These are phyloP conservation scores for Hypocreales sp. DNA, from an alignment of 2,329 filamentous ascomycete genomes.

Conservation along the genomic window DNA sequence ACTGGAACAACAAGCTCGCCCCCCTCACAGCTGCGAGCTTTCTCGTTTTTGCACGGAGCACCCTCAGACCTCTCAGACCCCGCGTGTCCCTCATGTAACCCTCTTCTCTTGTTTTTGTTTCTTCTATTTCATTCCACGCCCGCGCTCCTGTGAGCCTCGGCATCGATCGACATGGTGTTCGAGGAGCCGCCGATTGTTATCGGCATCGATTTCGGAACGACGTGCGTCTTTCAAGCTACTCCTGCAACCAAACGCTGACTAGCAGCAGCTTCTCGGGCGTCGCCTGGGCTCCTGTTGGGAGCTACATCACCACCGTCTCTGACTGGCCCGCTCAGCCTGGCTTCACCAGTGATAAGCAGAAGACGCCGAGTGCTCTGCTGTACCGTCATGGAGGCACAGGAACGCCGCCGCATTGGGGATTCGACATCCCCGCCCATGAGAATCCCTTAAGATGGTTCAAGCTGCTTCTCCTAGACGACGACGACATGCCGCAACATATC, in stretches of 20 bases:
- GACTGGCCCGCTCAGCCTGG: constrained; percentile 11
- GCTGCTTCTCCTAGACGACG: constrained; percentile 17
- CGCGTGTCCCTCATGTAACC: too few species aligned
- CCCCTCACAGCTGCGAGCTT: too few species aligned
- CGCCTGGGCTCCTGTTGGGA: constrained; percentile 17
- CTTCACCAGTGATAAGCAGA: constrained; percentile 13
- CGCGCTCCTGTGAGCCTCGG: too few species aligned
- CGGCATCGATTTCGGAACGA: constrained; percentile 31
- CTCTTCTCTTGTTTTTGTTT: too few species aligned
- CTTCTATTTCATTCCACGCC: too few species aligned
- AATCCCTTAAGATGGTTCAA: constrained; percentile 24
- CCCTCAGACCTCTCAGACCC: too few species aligned
- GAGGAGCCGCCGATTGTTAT: constrained; percentile 13
- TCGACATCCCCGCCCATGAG: constrained; percentile 8
- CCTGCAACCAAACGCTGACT: constrained; percentile 1
- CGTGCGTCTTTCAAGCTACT: constrained; percentile 19
- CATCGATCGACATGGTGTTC: too few species aligned
- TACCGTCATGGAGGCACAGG: neutral
- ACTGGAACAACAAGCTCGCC: too few species aligned
- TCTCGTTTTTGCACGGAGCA: too few species aligned
- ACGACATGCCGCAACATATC: constrained; percentile 12
- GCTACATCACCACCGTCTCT: constrained; percentile 14
- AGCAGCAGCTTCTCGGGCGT: constrained; percentile 20
- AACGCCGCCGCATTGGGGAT: constrained; percentile 14
- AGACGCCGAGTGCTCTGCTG: constrained; percentile 13